phyloP scores from a whole-genome alignment of 257 asterid genomes.

The Jacaranda mimosifolia region DNA sequence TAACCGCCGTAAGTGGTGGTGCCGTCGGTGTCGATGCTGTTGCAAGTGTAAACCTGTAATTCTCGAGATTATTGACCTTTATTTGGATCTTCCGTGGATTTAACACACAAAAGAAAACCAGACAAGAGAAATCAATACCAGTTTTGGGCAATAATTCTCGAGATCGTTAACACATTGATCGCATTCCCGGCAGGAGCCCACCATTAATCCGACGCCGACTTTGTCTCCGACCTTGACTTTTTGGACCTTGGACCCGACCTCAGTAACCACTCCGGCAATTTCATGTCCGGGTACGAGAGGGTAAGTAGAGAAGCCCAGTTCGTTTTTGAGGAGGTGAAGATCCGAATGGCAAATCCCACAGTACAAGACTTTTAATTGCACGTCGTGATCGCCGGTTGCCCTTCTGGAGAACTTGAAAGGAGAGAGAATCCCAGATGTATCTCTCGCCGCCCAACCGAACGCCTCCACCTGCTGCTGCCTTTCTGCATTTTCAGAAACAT shows the following conservation, averaged over 20 bases:
- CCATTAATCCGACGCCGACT: constrained; percentile 38
- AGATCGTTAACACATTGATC: constrained; percentile 32
- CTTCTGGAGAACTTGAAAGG: constrained; percentile 43
- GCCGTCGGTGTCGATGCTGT: constrained; percentile 42
- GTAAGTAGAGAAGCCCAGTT: constrained; percentile 43
- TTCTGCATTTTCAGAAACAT: not conserved
- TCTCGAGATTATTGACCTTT: constrained; percentile 28
- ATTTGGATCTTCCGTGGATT: not conserved
- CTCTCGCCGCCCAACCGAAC: constrained; percentile 51
- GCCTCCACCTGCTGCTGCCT: constrained; percentile 32
- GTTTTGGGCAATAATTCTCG: constrained; percentile 46
- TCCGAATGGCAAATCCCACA: constrained; percentile 63
- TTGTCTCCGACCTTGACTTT: constrained; percentile 34
- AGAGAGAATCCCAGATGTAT: constrained; percentile 46
- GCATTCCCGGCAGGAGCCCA: constrained; percentile 38
- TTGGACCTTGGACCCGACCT: constrained; percentile 33
- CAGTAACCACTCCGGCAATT: constrained; percentile 43
- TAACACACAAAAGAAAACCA: not conserved
- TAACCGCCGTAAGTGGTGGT: constrained; percentile 49
- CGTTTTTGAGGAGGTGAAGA: constrained; percentile 43
- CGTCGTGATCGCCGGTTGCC: constrained; percentile 39
- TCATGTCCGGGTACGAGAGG: constrained; percentile 60
- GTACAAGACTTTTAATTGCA: constrained; percentile 42
- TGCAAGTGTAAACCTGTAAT: constrained; percentile 40
- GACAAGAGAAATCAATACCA: not conserved